A percentile compares a stretch with the other conserved stretches of the same genome.
Evolutionary conservation across 2,329 filamentous ascomycete genomes (phyloP).

Genomic region (Penicillium sp.): DNA sequence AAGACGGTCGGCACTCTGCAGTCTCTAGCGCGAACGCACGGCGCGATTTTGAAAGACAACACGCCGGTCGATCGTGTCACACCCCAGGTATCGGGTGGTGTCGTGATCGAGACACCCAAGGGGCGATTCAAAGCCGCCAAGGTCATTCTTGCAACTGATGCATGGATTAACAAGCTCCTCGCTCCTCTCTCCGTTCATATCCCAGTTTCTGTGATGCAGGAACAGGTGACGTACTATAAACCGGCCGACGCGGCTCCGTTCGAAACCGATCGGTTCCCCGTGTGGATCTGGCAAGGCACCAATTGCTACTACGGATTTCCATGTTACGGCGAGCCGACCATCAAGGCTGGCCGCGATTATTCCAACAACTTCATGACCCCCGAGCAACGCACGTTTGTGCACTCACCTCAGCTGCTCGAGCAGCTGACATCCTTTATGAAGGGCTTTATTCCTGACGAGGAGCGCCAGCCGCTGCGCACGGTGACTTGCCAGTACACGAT

Average conservation of each 20-base stretch:
- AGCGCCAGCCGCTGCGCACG: constrained; percentile 24
- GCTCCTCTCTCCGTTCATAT: constrained; percentile 21
- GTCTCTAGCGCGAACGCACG: constrained; percentile 19
- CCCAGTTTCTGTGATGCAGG: constrained; percentile 26
- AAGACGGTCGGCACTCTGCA: constrained; percentile 26
- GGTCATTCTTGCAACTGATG: constrained; percentile 26
- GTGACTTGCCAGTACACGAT: constrained; percentile 31
- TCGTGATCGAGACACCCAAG: constrained; percentile 25
- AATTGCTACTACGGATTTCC: constrained; percentile 28
- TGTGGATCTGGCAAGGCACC: constrained; percentile 27
- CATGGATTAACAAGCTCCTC: constrained; percentile 29
- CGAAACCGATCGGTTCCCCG: constrained; percentile 20
- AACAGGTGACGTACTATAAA: constrained; percentile 31
- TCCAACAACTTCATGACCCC: constrained; percentile 28
- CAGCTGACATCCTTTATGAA: constrained; percentile 23
- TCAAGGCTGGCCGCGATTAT: constrained; percentile 27
- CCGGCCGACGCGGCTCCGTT: constrained; percentile 17
- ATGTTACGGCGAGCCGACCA: constrained; percentile 28
- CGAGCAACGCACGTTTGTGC: constrained; percentile 29
- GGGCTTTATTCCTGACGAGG: constrained; percentile 22
- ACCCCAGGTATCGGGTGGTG: constrained; percentile 10
- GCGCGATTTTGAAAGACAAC: constrained; percentile 24
- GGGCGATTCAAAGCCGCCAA: constrained; percentile 20
- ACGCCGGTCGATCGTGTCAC: constrained; percentile 21
- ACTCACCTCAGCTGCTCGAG: constrained; percentile 22